Base-by-base conservation (phyloP, 2,329 filamentous ascomycete species). In the Parafenestella ontariensis region DNA sequence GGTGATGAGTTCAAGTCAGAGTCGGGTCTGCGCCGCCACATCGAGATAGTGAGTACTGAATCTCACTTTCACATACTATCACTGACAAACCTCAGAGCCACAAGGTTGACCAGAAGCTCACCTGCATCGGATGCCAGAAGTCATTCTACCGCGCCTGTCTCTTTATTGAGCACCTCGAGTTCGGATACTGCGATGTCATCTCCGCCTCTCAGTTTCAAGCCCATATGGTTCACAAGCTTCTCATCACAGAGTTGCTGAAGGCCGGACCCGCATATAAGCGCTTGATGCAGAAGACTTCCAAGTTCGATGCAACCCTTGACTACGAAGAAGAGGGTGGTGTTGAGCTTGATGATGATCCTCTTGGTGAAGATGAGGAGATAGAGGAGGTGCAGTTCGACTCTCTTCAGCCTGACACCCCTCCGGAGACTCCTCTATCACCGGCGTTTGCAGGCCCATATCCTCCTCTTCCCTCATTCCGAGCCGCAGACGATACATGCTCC, bases 141-240 rank as follows among this genome's bases (percentile, higher is more conserved):
- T 65, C 74, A 2, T 87, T 85, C 68, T 72, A 70, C 11, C 76
- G 77, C 9, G 83, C 84, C 0, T 72, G 77, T 6, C 73, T 75
- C 5, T 69, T 86, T 34, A 80, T 87, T 52, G 71, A 72, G 15
- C 85, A 88, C 59, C 77, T 87, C 18, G 84, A 87, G 61, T 74
- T 77, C 9, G 79, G 79, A 18, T 68, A 80, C 31, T 88, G 85
- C 64, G 43, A 58, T 0, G 69, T 68, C 2, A 81, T 86, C 56
- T 62, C 58, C 2, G 59, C 73, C 0, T 54, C 67, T 0, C 72
- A 81, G 11, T 83, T 86, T 54, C 67, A 77, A 15, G 75, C 76
- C n/a, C 75, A 81, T 42, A 76, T 84, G 20, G 75, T 80, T 15
- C 80, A 84, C 65, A 85, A 83, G 61, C 68, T 77, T 28, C 73